Percentiles rank a stretch among this genome's conserved stretches.
Evolutionary conservation across 1,284 basidiomycete species (phyloP).

Genomic region (Mycosarcoma maydis): DNA sequence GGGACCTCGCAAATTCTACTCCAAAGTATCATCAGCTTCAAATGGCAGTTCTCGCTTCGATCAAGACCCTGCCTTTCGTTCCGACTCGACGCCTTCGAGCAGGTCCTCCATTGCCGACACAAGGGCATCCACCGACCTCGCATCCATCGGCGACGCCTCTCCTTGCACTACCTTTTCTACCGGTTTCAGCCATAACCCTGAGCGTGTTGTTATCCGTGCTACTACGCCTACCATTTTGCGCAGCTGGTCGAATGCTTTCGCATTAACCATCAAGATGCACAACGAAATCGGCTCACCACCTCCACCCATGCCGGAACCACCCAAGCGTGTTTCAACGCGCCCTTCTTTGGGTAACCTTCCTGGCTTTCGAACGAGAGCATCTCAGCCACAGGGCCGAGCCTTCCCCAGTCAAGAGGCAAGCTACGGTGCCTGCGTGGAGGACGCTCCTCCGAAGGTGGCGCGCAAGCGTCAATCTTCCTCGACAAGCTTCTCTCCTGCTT

Average conservation of each 20-base stretch:
- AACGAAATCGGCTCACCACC: not conserved
- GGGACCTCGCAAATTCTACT: constrained; percentile 20
- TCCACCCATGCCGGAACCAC: not conserved
- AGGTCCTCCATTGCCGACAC: constrained; percentile 5
- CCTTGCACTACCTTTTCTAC: constrained; percentile 10
- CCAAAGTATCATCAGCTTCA: constrained; percentile 13
- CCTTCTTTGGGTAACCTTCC: constrained; percentile 17
- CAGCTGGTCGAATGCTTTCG: constrained; percentile 26
- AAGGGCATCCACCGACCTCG: constrained; percentile 3
- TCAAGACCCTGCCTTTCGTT: no score
- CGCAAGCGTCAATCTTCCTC: constrained; percentile 18
- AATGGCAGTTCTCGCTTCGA: constrained; percentile 1
- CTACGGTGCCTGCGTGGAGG: not conserved
- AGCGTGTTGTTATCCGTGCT: constrained; percentile 8
- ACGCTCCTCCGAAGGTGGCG: constrained; percentile 12
- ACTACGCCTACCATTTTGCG: not conserved
- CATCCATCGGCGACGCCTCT: constrained; percentile 16
- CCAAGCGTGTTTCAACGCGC: constrained; percentile 1
- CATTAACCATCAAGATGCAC: constrained; percentile 23
- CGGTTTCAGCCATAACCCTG: not conserved
- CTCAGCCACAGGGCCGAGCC: not conserved
- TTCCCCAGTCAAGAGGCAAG: not conserved
- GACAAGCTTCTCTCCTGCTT: constrained; percentile 8
- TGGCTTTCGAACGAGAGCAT: constrained; percentile 22
- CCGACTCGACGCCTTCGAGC: constrained; percentile 5